phyloP scores from a whole-genome alignment of 2,329 filamentous ascomycete species.

The Pseudocercospora musae region DNA sequence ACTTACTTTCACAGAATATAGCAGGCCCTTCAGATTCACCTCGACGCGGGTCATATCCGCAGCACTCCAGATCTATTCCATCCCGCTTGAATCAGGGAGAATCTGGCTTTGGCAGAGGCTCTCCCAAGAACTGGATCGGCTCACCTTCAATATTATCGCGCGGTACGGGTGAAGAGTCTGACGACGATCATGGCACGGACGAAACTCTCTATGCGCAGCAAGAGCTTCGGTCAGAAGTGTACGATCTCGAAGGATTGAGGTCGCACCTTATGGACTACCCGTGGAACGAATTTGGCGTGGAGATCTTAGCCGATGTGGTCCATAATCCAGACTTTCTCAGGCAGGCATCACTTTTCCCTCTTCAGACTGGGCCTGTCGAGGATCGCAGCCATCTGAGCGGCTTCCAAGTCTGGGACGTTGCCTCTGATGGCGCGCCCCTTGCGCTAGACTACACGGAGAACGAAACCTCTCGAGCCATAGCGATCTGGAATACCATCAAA shows the following conservation, averaged over 20 bases:
- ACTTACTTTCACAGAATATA: neutral
- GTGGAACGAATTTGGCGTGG: conserved; percentile 42
- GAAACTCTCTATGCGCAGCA: conserved; percentile 41
- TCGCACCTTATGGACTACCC: conserved; percentile 45
- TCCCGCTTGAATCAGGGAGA: neutral
- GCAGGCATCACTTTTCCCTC: conserved; percentile 44
- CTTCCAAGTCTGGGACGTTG: conserved; percentile 58
- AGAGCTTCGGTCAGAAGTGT: conserved; percentile 40
- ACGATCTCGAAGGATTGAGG: conserved; percentile 45
- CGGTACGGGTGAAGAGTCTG: conserved; percentile 35
- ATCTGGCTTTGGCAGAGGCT: neutral
- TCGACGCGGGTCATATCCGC: neutral
- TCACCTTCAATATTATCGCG: conserved; percentile 19
- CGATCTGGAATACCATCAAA: conserved; percentile 36
- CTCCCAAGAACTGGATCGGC: conserved; percentile 2
- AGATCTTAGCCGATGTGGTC: conserved; percentile 44
- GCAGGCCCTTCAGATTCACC: neutral
- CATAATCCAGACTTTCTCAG: conserved; percentile 44
- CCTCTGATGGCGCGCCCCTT: conserved; percentile 44
- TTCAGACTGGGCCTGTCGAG: conserved; percentile 40
- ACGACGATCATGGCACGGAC: conserved; percentile 36
- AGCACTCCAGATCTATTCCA: neutral
- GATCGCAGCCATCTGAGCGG: conserved; percentile 47
- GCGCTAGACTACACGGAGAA: conserved; percentile 37
- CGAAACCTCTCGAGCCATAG: conserved; percentile 35